A percentile compares a stretch with the other conserved stretches of the same genome.
Evolutionary conservation across 179 eudicot species (phyloP).

Genomic region (Amaranthus tricolor): DNA sequence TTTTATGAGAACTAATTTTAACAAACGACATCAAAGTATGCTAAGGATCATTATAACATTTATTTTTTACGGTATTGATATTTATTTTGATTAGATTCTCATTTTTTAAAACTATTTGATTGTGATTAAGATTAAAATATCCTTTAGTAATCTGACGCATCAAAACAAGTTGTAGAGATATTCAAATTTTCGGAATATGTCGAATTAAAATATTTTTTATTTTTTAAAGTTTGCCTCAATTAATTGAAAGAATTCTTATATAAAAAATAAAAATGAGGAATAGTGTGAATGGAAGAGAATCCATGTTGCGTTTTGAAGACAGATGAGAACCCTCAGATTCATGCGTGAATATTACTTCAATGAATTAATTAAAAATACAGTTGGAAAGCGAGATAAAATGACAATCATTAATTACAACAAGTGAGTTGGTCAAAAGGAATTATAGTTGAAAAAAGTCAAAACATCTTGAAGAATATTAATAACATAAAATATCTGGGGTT

Average conservation of each 20-base stretch:
- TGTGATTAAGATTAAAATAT: too few species aligned
- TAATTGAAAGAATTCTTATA: not conserved
- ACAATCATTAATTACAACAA: not conserved
- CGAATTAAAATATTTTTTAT: too few species aligned
- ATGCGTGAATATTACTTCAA: not conserved
- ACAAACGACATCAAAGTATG: too few species aligned
- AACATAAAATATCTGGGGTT: constrained; percentile 22
- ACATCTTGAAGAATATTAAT: constrained; percentile 2
- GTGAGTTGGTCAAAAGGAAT: constrained; percentile 19
- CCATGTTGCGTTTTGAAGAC: not conserved
- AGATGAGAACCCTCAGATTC: not conserved
- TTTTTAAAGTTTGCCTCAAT: too few species aligned
- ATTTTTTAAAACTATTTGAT: too few species aligned
- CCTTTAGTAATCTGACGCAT: too few species aligned
- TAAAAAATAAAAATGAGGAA: not conserved
- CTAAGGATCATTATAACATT: too few species aligned
- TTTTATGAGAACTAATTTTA: too few species aligned
- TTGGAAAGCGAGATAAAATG: constrained; percentile 2
- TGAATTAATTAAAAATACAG: not conserved
- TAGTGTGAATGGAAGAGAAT: constrained; percentile 13
- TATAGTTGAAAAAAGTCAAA: constrained; percentile 11
- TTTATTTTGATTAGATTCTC: too few species aligned
- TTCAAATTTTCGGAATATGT: too few species aligned
- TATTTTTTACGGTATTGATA: too few species aligned
- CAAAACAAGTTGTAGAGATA: too few species aligned